Base-by-base conservation (phyloP, 2,329 filamentous ascomycete species). In the Verticillium dahliae region DNA sequence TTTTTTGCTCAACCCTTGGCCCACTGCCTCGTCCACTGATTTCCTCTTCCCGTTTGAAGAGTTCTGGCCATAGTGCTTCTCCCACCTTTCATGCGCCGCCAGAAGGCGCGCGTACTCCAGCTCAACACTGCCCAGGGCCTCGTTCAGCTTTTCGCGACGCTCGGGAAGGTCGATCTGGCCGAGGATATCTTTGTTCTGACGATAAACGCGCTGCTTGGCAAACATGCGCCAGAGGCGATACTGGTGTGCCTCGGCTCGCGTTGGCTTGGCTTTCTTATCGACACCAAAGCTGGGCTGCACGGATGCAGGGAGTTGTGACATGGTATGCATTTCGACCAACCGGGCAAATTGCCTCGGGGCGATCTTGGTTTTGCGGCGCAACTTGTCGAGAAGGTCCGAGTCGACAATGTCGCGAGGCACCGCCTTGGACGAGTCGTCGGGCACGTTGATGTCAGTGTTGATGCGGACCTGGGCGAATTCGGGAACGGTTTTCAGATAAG, bases 131-230 rank as follows among this genome's bases (percentile, higher is more conserved):
- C 81, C 78, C 27, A 92, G 76, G 0, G 88, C 89, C 66, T 89
- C 83, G 58, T 90, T 84, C 3, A 96, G 78, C 78, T 89, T 91
- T 62, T 90, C 83, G 7, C 90, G 84, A 39, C 90, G 82, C 72
- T 94, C 90, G 0, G 76, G 72, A 5, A 79, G 77, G 60, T 91
- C 89, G 50, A 94, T 76, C 73, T 93, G 88, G 41, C 84, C 82
- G 13, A 96, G 79, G 2, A 84, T 75, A 67, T 93, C 88, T 62
- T 82, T 83, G 69, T 95, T 94, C 68, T 92, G 89, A 55, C 84
- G 81, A 71, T 90, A 92, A 4, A 96, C 78, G 39, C 91, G 80
- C 68, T 90, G 84, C 76, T 95, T 95, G n/a, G 89, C 85, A 52
- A 91, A 79, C 31, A 94, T 73, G 35, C 87, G 80, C 90, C 90